A percentile compares a stretch with the other conserved stretches of the same genome.
phyloP scores from a whole-genome alignment of 495 filamentous ascomycete species.

The Aspergillus olivimuriae region DNA sequence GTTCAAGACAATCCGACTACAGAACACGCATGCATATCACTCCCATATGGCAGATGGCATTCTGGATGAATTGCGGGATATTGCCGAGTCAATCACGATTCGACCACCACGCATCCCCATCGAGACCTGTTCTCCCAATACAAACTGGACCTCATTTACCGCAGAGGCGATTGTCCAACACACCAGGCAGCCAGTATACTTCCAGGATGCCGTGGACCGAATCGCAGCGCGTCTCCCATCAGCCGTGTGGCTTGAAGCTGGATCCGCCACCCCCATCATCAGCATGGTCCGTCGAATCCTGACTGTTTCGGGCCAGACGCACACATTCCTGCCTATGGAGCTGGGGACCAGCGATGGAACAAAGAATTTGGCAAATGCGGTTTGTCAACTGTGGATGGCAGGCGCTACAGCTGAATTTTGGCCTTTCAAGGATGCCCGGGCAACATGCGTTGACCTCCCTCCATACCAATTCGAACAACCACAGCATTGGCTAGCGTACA shows the following conservation, averaged over 20 bases:
- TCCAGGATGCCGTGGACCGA: slow-evolving; percentile 30
- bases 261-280: slow-evolving; percentile 25
- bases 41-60: slow-evolving; percentile 39
- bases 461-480: slow-evolving; percentile 32
- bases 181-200: slow-evolving; percentile 36
- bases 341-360: not conserved
- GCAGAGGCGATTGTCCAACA: slow-evolving; percentile 22
- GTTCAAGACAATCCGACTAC: not conserved
- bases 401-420: slow-evolving; percentile 26
- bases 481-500: slow-evolving; percentile 26
- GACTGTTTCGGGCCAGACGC: not conserved
- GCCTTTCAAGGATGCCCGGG: slow-evolving; percentile 20
- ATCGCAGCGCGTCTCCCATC: slow-evolving; percentile 13
- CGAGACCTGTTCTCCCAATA: slow-evolving; percentile 17
- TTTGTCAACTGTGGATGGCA: slow-evolving; percentile 21
- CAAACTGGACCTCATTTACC: slow-evolving; percentile 7
- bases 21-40: slow-evolving; percentile 12
- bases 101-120: slow-evolving; percentile 20
- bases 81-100: slow-evolving; percentile 23
- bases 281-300: slow-evolving; percentile 24
- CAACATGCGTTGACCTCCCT: slow-evolving; percentile 19
- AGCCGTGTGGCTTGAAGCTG: slow-evolving; percentile 35
- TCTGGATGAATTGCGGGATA: slow-evolving; percentile 14
- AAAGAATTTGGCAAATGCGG: slow-evolving; percentile 16
- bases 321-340: not conserved